Evolutionary conservation across 2,329 filamentous ascomycete genomes (phyloP).

Genomic region (Taxawa tesnikishii): DNA sequence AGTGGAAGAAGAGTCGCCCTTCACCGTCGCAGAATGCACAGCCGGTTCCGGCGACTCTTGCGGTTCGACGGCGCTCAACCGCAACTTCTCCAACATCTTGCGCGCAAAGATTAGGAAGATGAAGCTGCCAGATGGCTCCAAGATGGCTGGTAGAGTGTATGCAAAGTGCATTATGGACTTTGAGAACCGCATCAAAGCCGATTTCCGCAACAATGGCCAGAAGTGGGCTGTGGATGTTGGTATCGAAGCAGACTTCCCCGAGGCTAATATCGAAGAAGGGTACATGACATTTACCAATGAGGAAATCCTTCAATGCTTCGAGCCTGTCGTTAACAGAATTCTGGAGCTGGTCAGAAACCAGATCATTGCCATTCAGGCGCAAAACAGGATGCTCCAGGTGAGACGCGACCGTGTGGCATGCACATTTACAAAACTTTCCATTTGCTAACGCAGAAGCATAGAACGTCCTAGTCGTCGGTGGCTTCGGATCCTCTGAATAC

Average conservation of each 20-base stretch:
- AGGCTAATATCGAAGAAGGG: conserved; percentile 94
- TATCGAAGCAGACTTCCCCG: conserved; percentile 95
- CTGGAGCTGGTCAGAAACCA: conserved; percentile 93
- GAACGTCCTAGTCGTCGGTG: conserved; percentile 94
- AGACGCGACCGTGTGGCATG: conserved; percentile 15
- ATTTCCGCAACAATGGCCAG: conserved; percentile 97
- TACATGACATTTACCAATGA: conserved; percentile 99
- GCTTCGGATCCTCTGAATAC: conserved; percentile 96
- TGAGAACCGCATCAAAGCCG: conserved; percentile 98
- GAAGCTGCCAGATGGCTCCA: conserved; percentile 94
- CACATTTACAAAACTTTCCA: too few relatives aligned
- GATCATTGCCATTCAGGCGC: conserved; percentile 96
- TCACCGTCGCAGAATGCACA: conserved; percentile 93
- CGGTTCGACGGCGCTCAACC: conserved; percentile 93
- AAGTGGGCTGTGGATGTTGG: conserved; percentile 99
- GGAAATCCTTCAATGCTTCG: conserved; percentile 97
- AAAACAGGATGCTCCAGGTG: conserved; percentile 80
- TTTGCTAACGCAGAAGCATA: conserved; percentile 15
- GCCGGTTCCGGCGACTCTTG: conserved; percentile 95
- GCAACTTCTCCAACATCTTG: conserved; percentile 96
- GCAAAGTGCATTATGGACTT: conserved; percentile 99
- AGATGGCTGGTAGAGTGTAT: conserved; percentile 95
- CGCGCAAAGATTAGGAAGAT: conserved; percentile 98
- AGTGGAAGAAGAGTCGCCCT: conserved; percentile 93
- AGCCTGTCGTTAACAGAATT: conserved; percentile 95